Evolutionary conservation across 345 rosid genomes (phyloP), one percentile per base, ranked within the genome.

Genomic region (Hibiscus tridactylites): DNA sequence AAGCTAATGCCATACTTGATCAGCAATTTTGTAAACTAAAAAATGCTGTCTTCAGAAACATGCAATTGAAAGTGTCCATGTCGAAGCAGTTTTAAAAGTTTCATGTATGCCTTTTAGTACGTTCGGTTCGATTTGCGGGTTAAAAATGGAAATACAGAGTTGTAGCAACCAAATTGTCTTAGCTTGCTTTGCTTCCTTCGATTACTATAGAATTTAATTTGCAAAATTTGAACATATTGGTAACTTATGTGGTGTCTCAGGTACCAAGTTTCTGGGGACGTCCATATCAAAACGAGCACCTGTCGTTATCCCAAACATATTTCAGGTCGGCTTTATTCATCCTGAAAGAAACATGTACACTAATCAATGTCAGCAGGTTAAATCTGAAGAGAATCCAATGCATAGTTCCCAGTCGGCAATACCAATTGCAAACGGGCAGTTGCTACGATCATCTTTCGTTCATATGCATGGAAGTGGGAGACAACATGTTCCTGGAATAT

Each of bases 281-380:
- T 52, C 71, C 44, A 58, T 77, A 24, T 78, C 76, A 13, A 64
- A 71, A 24, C 54, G 77, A 74, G 49, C 85, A 61, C 83, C 89
- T 46, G 82, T 87, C 63, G 75, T 84, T 53, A 82, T 87, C 79
- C 85, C 83, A 74, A 90, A 86, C 59, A 61, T 81, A 35, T 79
- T 87, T 39, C 83, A 87, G 0, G 52, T 71, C 24, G 78, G 59
- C 70, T 71, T 77, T 58, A 33, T 81, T 42, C 74, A 85, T 76
- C 76, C 82, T 16, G 83, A 74, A 65, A 85, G 71, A 61, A 79
- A 77, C 77, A 84, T 59, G n/a, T 79, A 10, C 73, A 66, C 62
- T 76, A 85, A 62, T 74, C 80, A 74, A 79, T 29, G 71, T 77
- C 82, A 77, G 72, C 82, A 35, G 4, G 44, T 86, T 77, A 88